These are phyloP conservation scores for Schoenoplectus tabernaemontani DNA, from an alignment of 202 grass and related monocot genomes.

Conservation along the genomic window DNA sequence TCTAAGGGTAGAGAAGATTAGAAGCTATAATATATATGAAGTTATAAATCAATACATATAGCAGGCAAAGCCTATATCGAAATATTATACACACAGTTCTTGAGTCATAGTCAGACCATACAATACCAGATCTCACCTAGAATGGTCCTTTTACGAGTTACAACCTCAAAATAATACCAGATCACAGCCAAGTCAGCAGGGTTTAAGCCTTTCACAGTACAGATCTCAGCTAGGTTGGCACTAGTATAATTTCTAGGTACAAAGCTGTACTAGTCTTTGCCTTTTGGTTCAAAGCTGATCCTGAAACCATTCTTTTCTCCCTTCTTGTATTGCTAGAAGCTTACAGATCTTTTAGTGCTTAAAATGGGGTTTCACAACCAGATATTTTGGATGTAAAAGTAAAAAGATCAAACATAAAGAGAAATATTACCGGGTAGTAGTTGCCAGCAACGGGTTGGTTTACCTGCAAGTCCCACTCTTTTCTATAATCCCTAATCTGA, in stretches of 20 bases:
- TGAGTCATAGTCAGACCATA: neutral
- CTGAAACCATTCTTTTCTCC: neutral
- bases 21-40: neutral
- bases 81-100: neutral
- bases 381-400: neutral
- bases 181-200: neutral
- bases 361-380: neutral
- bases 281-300: neutral
- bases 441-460: constrained; percentile 92
- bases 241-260: neutral
- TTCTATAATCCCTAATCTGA: constrained; percentile 86
- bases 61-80: no score
- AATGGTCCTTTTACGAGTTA: neutral
- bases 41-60: neutral
- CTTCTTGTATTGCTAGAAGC: neutral
- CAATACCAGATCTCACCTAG: neutral
- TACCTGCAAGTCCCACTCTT: constrained; percentile 79
- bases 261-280: neutral
- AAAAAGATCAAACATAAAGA: constrained; percentile 2
- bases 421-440: constrained; percentile 79
- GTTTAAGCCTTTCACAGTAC: neutral
- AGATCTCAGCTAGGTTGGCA: neutral
- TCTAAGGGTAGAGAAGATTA: neutral
- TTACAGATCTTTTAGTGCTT: neutral
- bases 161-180: neutral